Evolutionary conservation across 2,329 filamentous ascomycete species (phyloP), one percentile per base, ranked within the genome.

Genomic region (Trichoderma simmonsii): DNA sequence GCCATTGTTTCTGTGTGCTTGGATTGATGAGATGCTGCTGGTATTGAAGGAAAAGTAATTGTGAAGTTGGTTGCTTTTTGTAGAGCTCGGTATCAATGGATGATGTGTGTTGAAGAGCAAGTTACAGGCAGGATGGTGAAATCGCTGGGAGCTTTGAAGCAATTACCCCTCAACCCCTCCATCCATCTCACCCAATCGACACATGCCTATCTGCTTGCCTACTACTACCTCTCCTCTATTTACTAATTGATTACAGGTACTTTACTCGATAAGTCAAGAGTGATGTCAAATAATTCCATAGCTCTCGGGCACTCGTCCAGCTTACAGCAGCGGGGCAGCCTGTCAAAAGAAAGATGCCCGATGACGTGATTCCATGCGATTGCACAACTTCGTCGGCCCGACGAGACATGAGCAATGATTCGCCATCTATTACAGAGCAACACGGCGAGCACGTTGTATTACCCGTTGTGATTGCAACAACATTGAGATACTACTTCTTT

Each of bases 1-100:
- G 92, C 91, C 92, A 95, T 95, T 68, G 73, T 70, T 34, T 21
- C 15, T 15, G 26, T 51, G 43, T 51, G 21, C 15, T 26, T 56
- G 21, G 6, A n/a, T 21, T 8, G 12, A 6, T 1, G 5, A 30
- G 12, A 8, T 2, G 5, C 3, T 39, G 21, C 8, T 14, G 7
- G 32, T 18, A 12, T 26, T 28, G 12, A 60, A 36, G 18, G 7
- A 2, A 30, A 30, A 15, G 56, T 5, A 11, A 59, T 30, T 7
- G 36, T 73, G 75, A 73, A 75, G 74, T 72, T 73, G 75, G 6
- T 21, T 14, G 57, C 11, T 21, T 34, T n/a, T n/a, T 30, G 56
- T 34, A 60, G 57, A 60, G 28, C 11, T 21, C 30, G 18, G 34
- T 36, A 15, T 36, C 14, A 36, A 39, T 43, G 36, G 36, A 43